A percentile compares a stretch with the other conserved stretches of the same genome.
Evolutionary conservation across 2,329 filamentous ascomycete species (phyloP).

Genomic region (Epichloe coenophiala): DNA sequence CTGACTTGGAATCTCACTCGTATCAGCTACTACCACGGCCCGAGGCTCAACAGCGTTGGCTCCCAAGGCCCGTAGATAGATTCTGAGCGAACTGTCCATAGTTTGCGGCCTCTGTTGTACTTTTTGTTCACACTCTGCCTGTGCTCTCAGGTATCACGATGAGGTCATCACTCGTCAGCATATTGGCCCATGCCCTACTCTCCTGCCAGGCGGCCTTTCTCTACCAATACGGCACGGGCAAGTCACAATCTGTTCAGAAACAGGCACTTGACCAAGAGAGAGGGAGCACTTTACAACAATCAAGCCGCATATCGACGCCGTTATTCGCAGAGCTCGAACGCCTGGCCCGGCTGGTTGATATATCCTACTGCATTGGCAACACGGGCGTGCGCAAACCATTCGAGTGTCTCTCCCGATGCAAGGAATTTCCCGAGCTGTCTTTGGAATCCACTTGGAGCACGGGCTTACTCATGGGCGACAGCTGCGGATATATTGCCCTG

Average conservation of each 20-base stretch:
- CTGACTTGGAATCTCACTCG: neutral
- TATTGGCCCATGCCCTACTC: neutral
- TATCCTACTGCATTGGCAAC: slow-evolving; percentile 82
- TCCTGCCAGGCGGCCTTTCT: neutral
- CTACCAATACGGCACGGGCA: neutral
- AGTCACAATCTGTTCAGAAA: neutral
- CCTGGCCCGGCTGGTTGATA: slow-evolving; percentile 77
- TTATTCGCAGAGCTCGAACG: slow-evolving; percentile 79
- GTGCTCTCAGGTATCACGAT: neutral
- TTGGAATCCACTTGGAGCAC: slow-evolving; percentile 84
- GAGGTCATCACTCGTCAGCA: neutral
- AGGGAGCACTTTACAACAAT: neutral
- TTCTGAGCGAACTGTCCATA: too few species aligned
- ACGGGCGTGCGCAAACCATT: slow-evolving; percentile 77
- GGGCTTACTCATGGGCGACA: slow-evolving; percentile 72
- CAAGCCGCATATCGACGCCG: slow-evolving; percentile 34
- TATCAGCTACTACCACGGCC: neutral
- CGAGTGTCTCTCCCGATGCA: slow-evolving; percentile 69
- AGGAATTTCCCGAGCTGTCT: slow-evolving; percentile 67
- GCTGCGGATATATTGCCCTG: slow-evolving; percentile 87
- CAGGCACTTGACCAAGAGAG: neutral
- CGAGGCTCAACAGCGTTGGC: too few species aligned
- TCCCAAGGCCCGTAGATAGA: too few species aligned
- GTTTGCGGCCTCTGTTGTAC: too few species aligned
- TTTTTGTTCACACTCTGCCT: too few species aligned